These are phyloP conservation scores for Neurospora sublineolata DNA, from an alignment of 495 filamentous ascomycete species.

Conservation along the genomic window DNA sequence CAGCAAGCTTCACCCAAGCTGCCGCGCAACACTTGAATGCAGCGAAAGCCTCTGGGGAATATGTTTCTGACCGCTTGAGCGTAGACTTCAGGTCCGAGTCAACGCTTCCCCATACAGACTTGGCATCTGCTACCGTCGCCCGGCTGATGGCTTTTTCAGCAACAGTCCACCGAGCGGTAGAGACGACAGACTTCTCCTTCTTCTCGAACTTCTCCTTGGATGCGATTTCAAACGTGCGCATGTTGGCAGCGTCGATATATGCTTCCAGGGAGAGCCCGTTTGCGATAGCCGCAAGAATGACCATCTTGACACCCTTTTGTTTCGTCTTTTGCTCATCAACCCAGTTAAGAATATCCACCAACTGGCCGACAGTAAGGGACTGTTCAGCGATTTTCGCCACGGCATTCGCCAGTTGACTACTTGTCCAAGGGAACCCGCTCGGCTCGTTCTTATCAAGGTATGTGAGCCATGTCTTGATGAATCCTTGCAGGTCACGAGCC, in stretches of 20 bases:
- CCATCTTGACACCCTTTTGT: constrained; percentile 1
- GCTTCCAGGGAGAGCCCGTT: constrained; percentile 33
- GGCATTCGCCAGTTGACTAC: constrained; percentile 41
- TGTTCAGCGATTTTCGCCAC: constrained; percentile 31
- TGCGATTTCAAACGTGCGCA: constrained; percentile 13
- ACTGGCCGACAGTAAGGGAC: constrained; percentile 35
- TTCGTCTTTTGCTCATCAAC: constrained; percentile 14
- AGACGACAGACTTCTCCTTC: constrained; percentile 11
- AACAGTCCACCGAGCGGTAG: constrained; percentile 28
- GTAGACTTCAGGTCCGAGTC: constrained; percentile 21
- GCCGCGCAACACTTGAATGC: constrained; percentile 31
- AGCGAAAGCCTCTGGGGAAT: constrained; percentile 22
- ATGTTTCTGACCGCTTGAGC: constrained; percentile 20
- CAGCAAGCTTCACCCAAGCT: constrained; percentile 23
- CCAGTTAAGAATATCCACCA: constrained; percentile 33
- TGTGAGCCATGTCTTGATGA: constrained; percentile 54
- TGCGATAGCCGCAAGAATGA: constrained; percentile 38
- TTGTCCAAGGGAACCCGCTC: constrained; percentile 41
- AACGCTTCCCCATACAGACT: constrained; percentile 25
- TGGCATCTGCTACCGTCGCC: constrained; percentile 22
- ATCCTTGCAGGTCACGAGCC: constrained; percentile 53
- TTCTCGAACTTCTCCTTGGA: constrained; percentile 9
- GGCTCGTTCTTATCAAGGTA: constrained; percentile 39
- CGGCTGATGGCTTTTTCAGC: constrained; percentile 24
- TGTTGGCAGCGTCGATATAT: constrained; percentile 24